These are phyloP conservation scores for Posidonia oceanica DNA, from an alignment of 116 monocot genomes.

Conservation along the genomic window DNA sequence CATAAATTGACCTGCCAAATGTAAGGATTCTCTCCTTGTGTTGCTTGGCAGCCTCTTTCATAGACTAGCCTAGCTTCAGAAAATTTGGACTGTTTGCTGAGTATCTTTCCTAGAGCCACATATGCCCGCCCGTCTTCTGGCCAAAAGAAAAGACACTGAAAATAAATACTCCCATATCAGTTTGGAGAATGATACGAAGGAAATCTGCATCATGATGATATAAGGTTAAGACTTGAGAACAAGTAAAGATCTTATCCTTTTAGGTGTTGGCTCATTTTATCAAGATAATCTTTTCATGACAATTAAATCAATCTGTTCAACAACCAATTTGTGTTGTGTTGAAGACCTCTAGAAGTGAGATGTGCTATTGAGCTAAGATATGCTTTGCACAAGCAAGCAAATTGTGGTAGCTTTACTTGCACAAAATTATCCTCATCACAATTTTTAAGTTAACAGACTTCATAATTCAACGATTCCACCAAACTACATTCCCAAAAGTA, in stretches of 20 bases:
- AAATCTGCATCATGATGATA: not conserved
- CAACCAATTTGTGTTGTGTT: no score
- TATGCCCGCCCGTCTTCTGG: constrained; percentile 96
- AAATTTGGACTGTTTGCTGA: constrained; percentile 62
- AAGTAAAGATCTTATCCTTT: no score
- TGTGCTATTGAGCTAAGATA: no score
- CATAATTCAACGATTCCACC: not conserved
- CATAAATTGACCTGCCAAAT: constrained; percentile 81
- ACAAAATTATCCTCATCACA: no score
- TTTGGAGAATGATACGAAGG: not conserved
- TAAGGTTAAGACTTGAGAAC: not conserved
- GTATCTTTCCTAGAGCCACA: constrained; percentile 88
- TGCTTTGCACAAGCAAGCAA: not conserved
- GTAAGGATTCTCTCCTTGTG: constrained; percentile 92
- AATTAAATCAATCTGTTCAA: no score
- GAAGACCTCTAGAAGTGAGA: no score
- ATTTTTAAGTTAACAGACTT: no score
- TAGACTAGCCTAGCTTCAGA: constrained; percentile 70
- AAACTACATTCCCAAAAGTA: not conserved
- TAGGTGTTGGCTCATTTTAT: no score
- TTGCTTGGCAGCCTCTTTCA: constrained; percentile 95
- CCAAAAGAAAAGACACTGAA: constrained; percentile 80
- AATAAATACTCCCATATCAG: constrained; percentile 4
- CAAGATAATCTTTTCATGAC: no score
- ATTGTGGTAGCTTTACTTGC: no score